Evolutionary conservation across 2,329 filamentous ascomycete genomes (phyloP), one percentile per base, ranked within the genome.

Genomic region (Beauveria caledonica): DNA sequence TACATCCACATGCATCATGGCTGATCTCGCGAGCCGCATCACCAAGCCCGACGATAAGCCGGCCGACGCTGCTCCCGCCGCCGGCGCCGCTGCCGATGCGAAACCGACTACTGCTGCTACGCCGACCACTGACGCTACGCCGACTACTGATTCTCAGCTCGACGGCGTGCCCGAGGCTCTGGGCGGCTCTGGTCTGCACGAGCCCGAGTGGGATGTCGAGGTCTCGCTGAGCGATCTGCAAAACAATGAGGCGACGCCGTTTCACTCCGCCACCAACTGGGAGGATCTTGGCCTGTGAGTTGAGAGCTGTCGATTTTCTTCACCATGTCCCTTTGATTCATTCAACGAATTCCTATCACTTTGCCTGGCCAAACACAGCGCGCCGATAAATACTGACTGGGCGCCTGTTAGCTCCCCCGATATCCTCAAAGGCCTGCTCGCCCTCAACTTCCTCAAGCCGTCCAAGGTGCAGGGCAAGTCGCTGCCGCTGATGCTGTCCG

Each of bases 391-490:
- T 36, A 44, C 42, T 46, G 48, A 25, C 42, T 11, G 2, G 63
- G 21, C 36, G 36, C 33, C 10, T 33, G 44, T 25, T 44, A 75
- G 76, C 15, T 72, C 72, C 40, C 70, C 74, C 36, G 63, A 84
- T 46, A 88, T 97, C 64, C 82, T 92, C 58, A 85, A 90, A 65
- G 92, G 91, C 52, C 81, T 97, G 36, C 79, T 86, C 51, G 80
- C 84, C 58, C 89, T 97, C 82, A 89, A 89, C 76, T 97, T 97
- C 79, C 83, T 87, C 69, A 96, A 95, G 75, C 94, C 94, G 0
- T 97, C 94, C 60, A 99, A 99, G 78, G 96, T 99, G 66, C 94
- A 99, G 78, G 94, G 96, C 74, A 90, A 88, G 67, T 94, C 94
- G 1, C 83, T 99, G 19, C 94, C 94, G 29, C 81, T 99, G 60